Base-by-base conservation (phyloP, 371 early-diverging fungal genomes). In the Nematocida minor region DNA sequence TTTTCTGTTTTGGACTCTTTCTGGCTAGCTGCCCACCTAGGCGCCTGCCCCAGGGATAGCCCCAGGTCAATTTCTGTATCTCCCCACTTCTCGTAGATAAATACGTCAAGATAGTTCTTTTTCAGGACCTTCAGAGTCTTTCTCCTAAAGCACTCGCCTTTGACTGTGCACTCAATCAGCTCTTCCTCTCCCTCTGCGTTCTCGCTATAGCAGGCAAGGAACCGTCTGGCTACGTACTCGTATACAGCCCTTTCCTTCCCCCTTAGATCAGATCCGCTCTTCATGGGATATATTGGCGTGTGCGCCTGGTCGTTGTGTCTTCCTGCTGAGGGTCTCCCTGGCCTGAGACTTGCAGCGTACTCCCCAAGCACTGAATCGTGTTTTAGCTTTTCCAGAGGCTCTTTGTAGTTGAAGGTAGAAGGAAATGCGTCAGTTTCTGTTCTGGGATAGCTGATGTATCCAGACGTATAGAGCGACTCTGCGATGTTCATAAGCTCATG, bases 281-380 rank as follows among this genome's bases (percentile, higher is more conserved):
- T 89, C 0, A 92, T 90, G 0, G 99, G 98, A 84, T 99, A 97
- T 79, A 99, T 97, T 0, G 99, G 99, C 6, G 95, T 95, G 89
- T 99, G 99, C 0, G 99, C 97, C 81, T 93, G 90, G 85, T 99
- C 99, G 80, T 95, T 92, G 80, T 93, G 89, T 47, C 87, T 89
- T 1, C 99, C 99, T 36, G 84, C 87, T 66, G 95, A 87, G 0
- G 99, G 97, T 1, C 9, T 18, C n/a, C 20, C 55, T 32, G 77
- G 77, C 42, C 6, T 25, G 4, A 74, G 62, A 6, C 32, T 66
- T 0, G 34, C 20, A 4, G 74, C 79, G 63, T 79, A 66, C 22
- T 80, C 82, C 20, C 74, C 69, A 60, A 80, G 60, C 55, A 64
- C 60, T 2, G 32, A 27, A 47, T 85, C 84, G 25, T 40, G 48